Evolutionary conservation across 768 basidiomycete genomes (phyloP).

Genomic region (Lactarius indigo): DNA sequence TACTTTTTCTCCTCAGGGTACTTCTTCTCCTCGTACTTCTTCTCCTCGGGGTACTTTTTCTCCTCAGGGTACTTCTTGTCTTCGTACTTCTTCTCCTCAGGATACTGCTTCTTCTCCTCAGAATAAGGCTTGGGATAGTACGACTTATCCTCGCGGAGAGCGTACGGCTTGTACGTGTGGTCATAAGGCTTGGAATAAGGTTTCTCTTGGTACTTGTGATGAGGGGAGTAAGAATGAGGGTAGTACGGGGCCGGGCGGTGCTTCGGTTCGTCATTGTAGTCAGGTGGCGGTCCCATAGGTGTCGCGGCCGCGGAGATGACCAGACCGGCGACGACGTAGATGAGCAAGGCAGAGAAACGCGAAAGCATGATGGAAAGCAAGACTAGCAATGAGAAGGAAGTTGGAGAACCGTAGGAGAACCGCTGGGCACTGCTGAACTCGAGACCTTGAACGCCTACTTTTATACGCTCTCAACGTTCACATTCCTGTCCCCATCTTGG

Average conservation of each 20-base stretch:
- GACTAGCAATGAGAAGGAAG: slow-evolving; percentile 9
- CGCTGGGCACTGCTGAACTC: slow-evolving; percentile 18
- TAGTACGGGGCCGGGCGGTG: slow-evolving; percentile 1
- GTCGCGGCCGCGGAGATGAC: slow-evolving; percentile 15
- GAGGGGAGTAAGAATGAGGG: not conserved
- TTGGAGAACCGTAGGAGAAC: slow-evolving; percentile 18
- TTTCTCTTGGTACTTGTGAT: not conserved
- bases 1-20: not conserved
- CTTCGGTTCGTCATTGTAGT: slow-evolving; percentile 11
- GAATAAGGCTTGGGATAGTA: not conserved
- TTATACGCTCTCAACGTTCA: slow-evolving; percentile 8
- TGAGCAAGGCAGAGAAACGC: slow-evolving; percentile 15
- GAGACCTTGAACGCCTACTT: not conserved
- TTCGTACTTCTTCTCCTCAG: not conserved
- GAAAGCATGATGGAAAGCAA: slow-evolving; percentile 21
- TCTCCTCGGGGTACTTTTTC: not conserved
- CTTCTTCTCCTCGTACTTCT: not conserved
- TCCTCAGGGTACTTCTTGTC: not conserved
- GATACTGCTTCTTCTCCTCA: not conserved
- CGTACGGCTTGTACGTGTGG: not conserved
- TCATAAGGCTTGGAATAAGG: not conserved
- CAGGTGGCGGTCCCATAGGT: not conserved
- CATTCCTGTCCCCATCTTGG: slow-evolving; percentile 4
- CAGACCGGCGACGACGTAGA: slow-evolving; percentile 17
- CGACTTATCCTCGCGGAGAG: not conserved